A percentile compares a stretch with the other conserved stretches of the same genome.
phyloP scores from a whole-genome alignment of 108 stramenopile species.

The Bacterosira constricta region DNA sequence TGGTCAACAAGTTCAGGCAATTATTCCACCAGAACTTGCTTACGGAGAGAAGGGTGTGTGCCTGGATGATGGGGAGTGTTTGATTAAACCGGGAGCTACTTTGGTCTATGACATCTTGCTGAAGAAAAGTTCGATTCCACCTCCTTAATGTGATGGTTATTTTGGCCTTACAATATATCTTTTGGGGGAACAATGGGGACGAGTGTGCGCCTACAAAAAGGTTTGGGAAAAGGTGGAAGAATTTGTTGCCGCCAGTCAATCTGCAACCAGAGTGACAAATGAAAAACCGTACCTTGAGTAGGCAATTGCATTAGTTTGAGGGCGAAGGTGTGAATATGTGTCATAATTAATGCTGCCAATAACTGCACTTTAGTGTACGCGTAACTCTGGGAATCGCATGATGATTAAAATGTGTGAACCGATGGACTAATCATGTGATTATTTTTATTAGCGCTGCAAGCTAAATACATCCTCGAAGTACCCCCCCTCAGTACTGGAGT shows the following conservation, averaged over 20 bases:
- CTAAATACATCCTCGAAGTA: too few relatives aligned
- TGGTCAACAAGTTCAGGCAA: conserved; percentile 87
- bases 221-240: neutral
- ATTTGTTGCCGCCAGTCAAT: neutral
- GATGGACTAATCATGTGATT: too few relatives aligned
- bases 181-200: neutral
- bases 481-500: too few relatives aligned
- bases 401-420: too few relatives aligned
- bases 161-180: neutral
- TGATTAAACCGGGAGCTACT: conserved; percentile 85
- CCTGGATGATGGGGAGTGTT: conserved; percentile 81
- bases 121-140: conserved; percentile 81
- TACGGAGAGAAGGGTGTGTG: conserved; percentile 87
- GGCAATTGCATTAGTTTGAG: neutral
- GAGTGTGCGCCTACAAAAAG: neutral
- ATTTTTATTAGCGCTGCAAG: too few relatives aligned
- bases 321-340: neutral
- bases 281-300: neutral
- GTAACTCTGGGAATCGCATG: neutral
- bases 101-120: conserved; percentile 84
- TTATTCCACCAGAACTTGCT: conserved; percentile 79
- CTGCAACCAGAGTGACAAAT: neutral
- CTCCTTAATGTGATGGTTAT: conserved; percentile 52
- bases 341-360: neutral
- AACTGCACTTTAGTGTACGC: neutral